Percentiles rank a stretch among this genome's conserved stretches.
Conservation (phyloP, 2,329 filamentous ascomycete genomes). For the Colletotrichum acutatum region DNA sequence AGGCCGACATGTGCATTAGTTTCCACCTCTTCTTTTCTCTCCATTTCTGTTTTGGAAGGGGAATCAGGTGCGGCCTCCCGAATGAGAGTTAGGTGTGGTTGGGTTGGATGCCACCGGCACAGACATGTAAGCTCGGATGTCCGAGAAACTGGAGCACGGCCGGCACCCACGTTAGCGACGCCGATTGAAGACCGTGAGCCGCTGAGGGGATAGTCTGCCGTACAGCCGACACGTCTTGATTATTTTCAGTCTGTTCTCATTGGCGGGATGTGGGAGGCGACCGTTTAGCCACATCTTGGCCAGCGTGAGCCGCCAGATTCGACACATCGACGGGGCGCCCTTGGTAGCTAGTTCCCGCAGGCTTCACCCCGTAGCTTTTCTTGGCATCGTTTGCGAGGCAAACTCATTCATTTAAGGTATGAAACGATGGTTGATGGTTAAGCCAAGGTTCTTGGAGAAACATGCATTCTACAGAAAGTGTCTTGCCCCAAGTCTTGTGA, state of each 20-base stretch:
- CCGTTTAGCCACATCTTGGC: background rate
- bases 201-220: background rate
- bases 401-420: background rate
- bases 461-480: background rate
- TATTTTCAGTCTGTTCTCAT: background rate
- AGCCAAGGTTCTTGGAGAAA: background rate
- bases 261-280: background rate
- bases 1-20: constrained; percentile 33
- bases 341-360: background rate
- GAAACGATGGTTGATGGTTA: background rate
- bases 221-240: constrained; percentile 14
- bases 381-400: background rate
- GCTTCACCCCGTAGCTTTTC: background rate
- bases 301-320: background rate
- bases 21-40: constrained; percentile 3
- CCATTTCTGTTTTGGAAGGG: background rate
- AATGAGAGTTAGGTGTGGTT: background rate
- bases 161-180: background rate
- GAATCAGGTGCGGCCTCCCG: background rate
- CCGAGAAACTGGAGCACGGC: constrained; percentile 14
- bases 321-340: background rate
- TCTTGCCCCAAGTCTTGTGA: background rate
- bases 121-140: constrained; percentile 9
- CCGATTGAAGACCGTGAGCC: background rate
- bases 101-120: background rate